Percentiles rank a stretch among this genome's conserved stretches.
phyloP scores from a whole-genome alignment of 306 rosid species.

The Astragalus glycyphyllos region DNA sequence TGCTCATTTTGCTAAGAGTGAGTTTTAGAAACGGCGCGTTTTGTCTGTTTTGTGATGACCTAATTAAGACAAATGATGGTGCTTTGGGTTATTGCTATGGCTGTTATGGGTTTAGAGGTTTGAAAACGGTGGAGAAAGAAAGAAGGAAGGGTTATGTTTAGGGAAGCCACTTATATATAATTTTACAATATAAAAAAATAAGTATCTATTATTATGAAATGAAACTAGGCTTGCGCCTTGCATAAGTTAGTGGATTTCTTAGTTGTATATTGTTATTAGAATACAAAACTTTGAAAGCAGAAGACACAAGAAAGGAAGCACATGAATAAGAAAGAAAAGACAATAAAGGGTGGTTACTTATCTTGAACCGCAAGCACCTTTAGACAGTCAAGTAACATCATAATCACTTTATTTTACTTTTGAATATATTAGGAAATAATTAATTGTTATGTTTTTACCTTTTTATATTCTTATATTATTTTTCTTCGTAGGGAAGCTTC shows the following conservation, averaged over 20 bases:
- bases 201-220: neutral
- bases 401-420: conserved; percentile 43
- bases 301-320: conserved; percentile 11
- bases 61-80: neutral
- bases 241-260: conserved; percentile 36
- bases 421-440: conserved; percentile 42
- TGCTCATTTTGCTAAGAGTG: conserved; percentile 43
- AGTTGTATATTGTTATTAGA: conserved; percentile 32
- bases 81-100: neutral
- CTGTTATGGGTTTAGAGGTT: neutral
- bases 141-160: conserved; percentile 19
- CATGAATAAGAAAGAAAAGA: conserved; percentile 1
- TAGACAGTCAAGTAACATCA: conserved; percentile 39
- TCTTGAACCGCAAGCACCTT: conserved; percentile 70
- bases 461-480: conserved; percentile 16
- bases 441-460: conserved; percentile 25
- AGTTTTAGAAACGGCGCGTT: neutral
- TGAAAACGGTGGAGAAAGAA: conserved; percentile 36
- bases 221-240: too few species aligned
- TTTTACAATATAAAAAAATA: neutral
- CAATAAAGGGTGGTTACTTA: conserved; percentile 47
- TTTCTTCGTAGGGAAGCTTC: conserved; percentile 55
- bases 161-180: conserved; percentile 32
- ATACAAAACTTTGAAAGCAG: conserved; percentile 17
- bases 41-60: neutral